Base-by-base conservation (phyloP, 2,329 filamentous ascomycete genomes). In the Cladobotryum mycophilum region DNA sequence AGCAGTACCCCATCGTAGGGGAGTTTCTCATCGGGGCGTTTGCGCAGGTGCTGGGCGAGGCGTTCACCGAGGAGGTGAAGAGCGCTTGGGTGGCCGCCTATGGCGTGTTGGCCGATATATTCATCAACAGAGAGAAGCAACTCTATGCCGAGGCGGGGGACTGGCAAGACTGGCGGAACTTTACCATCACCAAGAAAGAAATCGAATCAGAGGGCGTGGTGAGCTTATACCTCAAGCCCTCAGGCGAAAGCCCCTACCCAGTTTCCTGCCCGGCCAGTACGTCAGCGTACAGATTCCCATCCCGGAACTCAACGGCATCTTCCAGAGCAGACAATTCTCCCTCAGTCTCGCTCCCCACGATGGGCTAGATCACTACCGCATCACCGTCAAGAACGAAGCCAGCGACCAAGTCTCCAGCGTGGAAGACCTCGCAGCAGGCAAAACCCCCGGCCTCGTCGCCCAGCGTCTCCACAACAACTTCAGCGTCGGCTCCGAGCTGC, bases 311-410 rank as follows among this genome's bases (percentile, higher is more conserved):
- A 61, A 61, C 13, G 78, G 78, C 17, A 74, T 84, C 58, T 69
- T 75, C 53, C 88, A 92, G 67, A 81, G 82, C 50, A 73, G 88
- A 49, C 88, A 92, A 70, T 92, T 89, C 72, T 87, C 82, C 45
- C 73, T 92, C 49, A 86, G 81, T 60, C 83, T 87, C 59, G 73
- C 69, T 1, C 72, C 74, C 3, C 55, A 57, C 20, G 58, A 56
- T 15, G 72, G 75, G 40, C 74, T 74, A 3, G 70, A 73, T n/a
- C 78, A 81, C 66, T 88, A 88, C 68, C 79, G 87, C 48, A 82
- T 91, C 69, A 87, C 80, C 56, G 82, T 92, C 54, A 90, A 89
- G 76, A 78, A 73, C 52, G 85, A 81, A 53, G 82, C 76, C 35
- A 61, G 64, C 34, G 43, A 18, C 13, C 22, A 13, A 36, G 51